A percentile compares a stretch with the other conserved stretches of the same genome.
Evolutionary conservation across 805 yeast species (phyloP).

Genomic region (Yamadazyma sp.): DNA sequence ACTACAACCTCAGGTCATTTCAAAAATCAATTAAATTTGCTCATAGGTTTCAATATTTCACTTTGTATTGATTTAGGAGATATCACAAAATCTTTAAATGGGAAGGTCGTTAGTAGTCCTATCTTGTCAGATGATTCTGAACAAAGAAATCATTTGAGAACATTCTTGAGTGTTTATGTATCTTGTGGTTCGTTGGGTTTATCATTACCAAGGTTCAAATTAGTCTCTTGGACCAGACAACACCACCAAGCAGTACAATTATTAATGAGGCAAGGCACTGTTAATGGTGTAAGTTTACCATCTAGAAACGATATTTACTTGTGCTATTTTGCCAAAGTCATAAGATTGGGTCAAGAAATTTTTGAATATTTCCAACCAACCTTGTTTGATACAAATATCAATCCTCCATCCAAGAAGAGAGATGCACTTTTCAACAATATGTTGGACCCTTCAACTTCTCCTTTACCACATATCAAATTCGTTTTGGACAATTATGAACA

Average conservation of each 20-base stretch:
- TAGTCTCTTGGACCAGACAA: slow-evolving; percentile 46
- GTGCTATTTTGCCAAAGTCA: slow-evolving; percentile 42
- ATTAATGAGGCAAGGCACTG: slow-evolving; percentile 14
- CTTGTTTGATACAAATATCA: slow-evolving; percentile 11
- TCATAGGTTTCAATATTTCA: slow-evolving; percentile 43
- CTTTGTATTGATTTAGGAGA: slow-evolving; percentile 49
- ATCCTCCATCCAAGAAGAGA: slow-evolving; percentile 3
- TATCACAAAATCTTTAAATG: slow-evolving; percentile 18
- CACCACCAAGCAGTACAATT: slow-evolving; percentile 33
- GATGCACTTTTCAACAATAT: slow-evolving; percentile 12
- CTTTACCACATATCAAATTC: slow-evolving; percentile 15
- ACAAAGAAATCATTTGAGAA: slow-evolving; percentile 32
- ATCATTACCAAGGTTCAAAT: slow-evolving; percentile 48
- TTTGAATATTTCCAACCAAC: slow-evolving; percentile 36
- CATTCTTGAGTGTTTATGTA: slow-evolving; percentile 46
- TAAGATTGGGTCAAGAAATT: slow-evolving; percentile 51
- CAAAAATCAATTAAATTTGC: slow-evolving; percentile 48
- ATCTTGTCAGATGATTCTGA: slow-evolving; percentile 22
- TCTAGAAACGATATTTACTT: slow-evolving; percentile 37
- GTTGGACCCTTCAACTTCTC: slow-evolving; percentile 13
- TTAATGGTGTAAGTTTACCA: slow-evolving; percentile 19
- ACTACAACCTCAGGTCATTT: slow-evolving; percentile 51
- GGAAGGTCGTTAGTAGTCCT: slow-evolving; percentile 3
- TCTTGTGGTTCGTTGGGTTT: slow-evolving; percentile 52
- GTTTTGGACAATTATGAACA: slow-evolving; percentile 40